Percentiles rank a stretch among this genome's conserved stretches.
Evolutionary conservation across 2,329 filamentous ascomycete genomes (phyloP).

Genomic region (Sclerotinia sclerotiorum): DNA sequence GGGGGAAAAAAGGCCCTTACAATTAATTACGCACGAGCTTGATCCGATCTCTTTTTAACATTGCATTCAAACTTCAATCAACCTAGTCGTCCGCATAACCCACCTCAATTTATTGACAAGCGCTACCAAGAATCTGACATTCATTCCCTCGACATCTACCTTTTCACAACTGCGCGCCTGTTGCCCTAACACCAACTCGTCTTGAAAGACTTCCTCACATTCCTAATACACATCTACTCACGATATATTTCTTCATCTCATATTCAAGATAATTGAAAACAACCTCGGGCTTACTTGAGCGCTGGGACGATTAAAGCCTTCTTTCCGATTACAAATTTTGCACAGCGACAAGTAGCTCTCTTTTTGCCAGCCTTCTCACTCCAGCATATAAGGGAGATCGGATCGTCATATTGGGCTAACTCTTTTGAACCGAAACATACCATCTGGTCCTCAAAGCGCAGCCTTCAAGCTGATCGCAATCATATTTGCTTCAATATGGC

Average conservation of each 20-base stretch:
- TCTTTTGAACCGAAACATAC: slow-evolving; percentile 7
- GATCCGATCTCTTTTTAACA: slow-evolving; percentile 18
- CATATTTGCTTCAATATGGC: slow-evolving; percentile 34
- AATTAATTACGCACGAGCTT: slow-evolving; percentile 22
- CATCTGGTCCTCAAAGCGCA: background rate
- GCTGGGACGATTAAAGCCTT: slow-evolving; percentile 4
- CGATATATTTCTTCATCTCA: background rate
- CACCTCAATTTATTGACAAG: slow-evolving; percentile 7
- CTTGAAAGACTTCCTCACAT: background rate
- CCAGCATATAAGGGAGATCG: slow-evolving; percentile 29
- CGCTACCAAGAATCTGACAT: slow-evolving; percentile 10
- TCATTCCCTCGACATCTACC: background rate
- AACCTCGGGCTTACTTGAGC: background rate
- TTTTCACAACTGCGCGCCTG: slow-evolving; percentile 12
- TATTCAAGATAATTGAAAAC: slow-evolving; percentile 3
- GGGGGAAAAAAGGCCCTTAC: slow-evolving; percentile 14
- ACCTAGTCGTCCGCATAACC: slow-evolving; percentile 10
- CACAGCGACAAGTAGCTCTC: background rate
- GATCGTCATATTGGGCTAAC: slow-evolving; percentile 27
- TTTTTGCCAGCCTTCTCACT: slow-evolving; percentile 19
- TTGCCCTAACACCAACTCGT: slow-evolving; percentile 7
- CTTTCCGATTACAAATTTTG: slow-evolving; percentile 8
- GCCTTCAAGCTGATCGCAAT: slow-evolving; percentile 19
- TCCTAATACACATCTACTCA: slow-evolving; percentile 5
- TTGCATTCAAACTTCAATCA: slow-evolving; percentile 12